Conservation (phyloP, 2,329 filamentous ascomycete species). For the Fusarium clavum region DNA sequence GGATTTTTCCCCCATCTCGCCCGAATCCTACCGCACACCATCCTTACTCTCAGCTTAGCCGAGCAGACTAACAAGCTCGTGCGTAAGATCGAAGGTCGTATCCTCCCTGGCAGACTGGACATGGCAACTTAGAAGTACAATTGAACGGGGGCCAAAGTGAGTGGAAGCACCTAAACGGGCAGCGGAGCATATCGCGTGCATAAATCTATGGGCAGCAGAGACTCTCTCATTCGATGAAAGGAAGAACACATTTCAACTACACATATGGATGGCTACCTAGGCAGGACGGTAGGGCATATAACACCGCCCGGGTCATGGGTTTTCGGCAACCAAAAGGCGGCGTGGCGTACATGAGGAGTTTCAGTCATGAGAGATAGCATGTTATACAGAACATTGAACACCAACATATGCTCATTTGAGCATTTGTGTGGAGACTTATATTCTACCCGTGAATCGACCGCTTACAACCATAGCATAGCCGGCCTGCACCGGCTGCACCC, state of each 20-base stretch:
- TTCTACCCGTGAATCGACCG: constrained; percentile 68
- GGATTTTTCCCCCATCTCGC: constrained; percentile 96
- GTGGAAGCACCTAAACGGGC: neutral
- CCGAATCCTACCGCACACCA: constrained; percentile 93
- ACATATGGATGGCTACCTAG: constrained; percentile 25
- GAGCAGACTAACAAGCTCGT: constrained; percentile 98
- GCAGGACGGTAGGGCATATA: constrained; percentile 37
- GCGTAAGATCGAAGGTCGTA: constrained; percentile 75
- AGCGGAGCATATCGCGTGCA: neutral
- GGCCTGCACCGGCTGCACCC: constrained; percentile 12
- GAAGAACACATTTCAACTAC: constrained; percentile 15
- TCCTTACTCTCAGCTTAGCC: constrained; percentile 90
- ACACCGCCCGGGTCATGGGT: constrained; percentile 37
- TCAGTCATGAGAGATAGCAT: constrained; percentile 32
- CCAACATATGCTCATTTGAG: constrained; percentile 18
- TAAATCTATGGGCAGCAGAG: constrained; percentile 17
- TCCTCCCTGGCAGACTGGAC: constrained; percentile 58
- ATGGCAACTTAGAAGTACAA: constrained; percentile 40
- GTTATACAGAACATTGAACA: constrained; percentile 21
- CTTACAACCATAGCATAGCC: constrained; percentile 80
- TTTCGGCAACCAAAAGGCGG: constrained; percentile 43
- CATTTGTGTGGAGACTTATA: neutral
- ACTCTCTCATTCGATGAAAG: constrained; percentile 30
- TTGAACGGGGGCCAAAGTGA: neutral
- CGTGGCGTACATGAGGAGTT: constrained; percentile 45